Percentiles rank a stretch among this genome's conserved stretches.
Evolutionary conservation across 164 flowering plant genomes (phyloP).

Genomic region (Houttuynia cordata): DNA sequence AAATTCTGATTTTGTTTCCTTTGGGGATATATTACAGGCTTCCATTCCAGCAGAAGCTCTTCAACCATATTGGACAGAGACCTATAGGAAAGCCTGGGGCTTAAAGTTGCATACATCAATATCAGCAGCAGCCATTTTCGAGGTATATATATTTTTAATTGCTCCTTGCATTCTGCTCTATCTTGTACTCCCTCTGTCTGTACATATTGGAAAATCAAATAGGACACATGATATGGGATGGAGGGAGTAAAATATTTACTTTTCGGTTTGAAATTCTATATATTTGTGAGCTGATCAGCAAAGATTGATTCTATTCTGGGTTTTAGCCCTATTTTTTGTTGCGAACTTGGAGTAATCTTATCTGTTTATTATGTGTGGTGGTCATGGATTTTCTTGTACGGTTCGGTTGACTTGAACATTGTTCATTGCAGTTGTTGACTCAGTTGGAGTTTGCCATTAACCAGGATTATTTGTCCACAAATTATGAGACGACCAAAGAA

Average conservation of each 20-base stretch:
- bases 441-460: slow-evolving; percentile 46
- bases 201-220: too few relatives aligned
- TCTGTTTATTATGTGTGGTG: too few relatives aligned
- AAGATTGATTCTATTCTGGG: background rate
- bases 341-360: background rate
- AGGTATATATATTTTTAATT: slow-evolving; percentile 26
- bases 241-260: too few relatives aligned
- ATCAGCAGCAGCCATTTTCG: slow-evolving; percentile 55
- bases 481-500: slow-evolving; percentile 57
- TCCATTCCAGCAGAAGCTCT: slow-evolving; percentile 61
- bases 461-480: slow-evolving; percentile 45
- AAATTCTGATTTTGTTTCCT: background rate
- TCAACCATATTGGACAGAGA: slow-evolving; percentile 56
- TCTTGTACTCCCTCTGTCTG: too few relatives aligned
- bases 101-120: slow-evolving; percentile 36
- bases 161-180: background rate
- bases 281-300: background rate
- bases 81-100: slow-evolving; percentile 51
- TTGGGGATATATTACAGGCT: slow-evolving; percentile 26
- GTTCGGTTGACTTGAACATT: background rate
- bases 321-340: background rate
- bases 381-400: background rate
- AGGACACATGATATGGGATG: too few relatives aligned
- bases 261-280: too few relatives aligned
- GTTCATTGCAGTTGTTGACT: slow-evolving; percentile 35